Evolutionary conservation across 179 eudicot species (phyloP), one percentile per base, ranked within the genome.

Genomic region (Actinidia chinensis): DNA sequence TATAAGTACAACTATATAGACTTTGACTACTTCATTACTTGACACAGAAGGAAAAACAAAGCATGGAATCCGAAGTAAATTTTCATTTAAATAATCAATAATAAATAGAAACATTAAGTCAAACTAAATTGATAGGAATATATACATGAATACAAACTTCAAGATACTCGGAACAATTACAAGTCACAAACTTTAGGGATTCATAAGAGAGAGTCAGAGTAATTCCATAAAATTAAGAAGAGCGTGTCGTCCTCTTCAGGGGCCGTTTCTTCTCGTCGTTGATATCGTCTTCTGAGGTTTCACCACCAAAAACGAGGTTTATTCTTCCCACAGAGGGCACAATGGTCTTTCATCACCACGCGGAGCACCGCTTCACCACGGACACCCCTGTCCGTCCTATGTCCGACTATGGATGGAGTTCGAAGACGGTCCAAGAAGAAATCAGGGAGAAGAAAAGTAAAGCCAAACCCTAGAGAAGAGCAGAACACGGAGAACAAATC

Each of bases 161-260:
- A 7, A 22, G 11, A 73, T 28, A 40, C 8, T 0, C 47, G n/a
- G 61, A 33, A 56, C 36, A 13, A 42, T 55, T 58, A 2, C 40
- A 73, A 17, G 6, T 10, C 50, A 36, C 4, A 15, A 56, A 22
- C n/a, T n/a, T 11, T 78, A 68, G 75, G 80, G 75, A 42, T 78
- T 74, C 10, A 46, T 22, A 51, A 12, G 40, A 58, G 43, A 65
- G 1, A 54, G 50, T 0, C 1, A 15, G 14, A 56, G 54, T 55
- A 14, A 40, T 42, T 83, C 91, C 97, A n/a, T n/a, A 80, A 93
- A 93, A n/a, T 95, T 91, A 75, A 95, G 84, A 14, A 95, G 93
- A 51, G 97, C 97, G 50, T 95, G 73, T 95, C 98, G 60, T 86
- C 97, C 42, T 93, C 98, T 44, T 95, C 97, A 95, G 97, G 54